Base-by-base conservation (phyloP, 2,329 filamentous ascomycete species). In the Drechslera avenae region DNA sequence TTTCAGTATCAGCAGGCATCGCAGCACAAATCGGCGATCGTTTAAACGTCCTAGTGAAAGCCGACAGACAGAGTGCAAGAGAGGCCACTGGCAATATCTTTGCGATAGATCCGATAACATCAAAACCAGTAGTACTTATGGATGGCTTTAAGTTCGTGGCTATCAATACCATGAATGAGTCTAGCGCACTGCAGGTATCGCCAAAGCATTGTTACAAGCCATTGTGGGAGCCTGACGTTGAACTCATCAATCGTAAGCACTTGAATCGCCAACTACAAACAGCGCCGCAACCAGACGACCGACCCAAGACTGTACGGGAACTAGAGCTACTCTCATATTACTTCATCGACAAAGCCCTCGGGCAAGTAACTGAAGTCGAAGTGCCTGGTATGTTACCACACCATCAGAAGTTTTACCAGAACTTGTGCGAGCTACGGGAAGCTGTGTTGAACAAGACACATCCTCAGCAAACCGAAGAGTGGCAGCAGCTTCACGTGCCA, bases 131-230 rank as follows among this genome's bases (percentile, higher is more conserved):
- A 0, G 39, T 56, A 3, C 43, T 58, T 12, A 50, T 58, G 43
- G 52, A 58, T 31, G 56, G 56, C n/a, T 56, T 58, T 39, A 48
- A 45, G 21, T 56, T 58, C 12, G 49, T 56, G 9, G 46, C 56
- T 17, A 52, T 58, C 18, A 53, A 56, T 10, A 17, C 26, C 12
- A 16, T 12, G 5, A 33, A 13, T 3, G 23, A 26, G 3, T 43
- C 44, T 6, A 18, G 10, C 2, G 28, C 40, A 17, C 1, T 36
- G 4, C 7, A 16, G 1, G 30, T 19, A 4, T 9, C 32, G 5
- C 19, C 46, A 5, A 58, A 49, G 8, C 46, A 56, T 32, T 58
- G 56, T 3, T 58, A 48, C 34, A 45, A 47, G 19, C 31, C 52
- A 4, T 37, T 51, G 0, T 58, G 56, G 56, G 56, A 58, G 14